Evolutionary conservation across 2,329 filamentous ascomycete genomes (phyloP).

Genomic region (Cladobotryum mycophilum): DNA sequence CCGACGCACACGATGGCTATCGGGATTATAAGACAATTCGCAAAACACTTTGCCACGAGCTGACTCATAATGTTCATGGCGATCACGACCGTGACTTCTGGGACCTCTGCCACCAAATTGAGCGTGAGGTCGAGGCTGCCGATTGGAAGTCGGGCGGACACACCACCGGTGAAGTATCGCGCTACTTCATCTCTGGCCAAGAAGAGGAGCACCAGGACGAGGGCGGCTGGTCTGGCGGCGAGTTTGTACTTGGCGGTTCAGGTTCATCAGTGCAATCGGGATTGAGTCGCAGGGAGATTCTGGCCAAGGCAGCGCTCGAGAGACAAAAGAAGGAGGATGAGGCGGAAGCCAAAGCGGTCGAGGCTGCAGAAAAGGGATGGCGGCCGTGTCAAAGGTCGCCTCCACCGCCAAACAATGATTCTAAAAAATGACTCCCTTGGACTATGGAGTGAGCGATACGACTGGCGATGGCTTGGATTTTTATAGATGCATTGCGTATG

Average conservation of each 20-base stretch:
- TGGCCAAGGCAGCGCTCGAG: slow-evolving; percentile 48
- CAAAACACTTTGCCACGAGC: slow-evolving; percentile 88
- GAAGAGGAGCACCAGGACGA: slow-evolving; percentile 57
- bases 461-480: slow-evolving; percentile 8
- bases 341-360: slow-evolving; percentile 26
- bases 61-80: slow-evolving; percentile 84
- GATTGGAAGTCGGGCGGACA: slow-evolving; percentile 72
- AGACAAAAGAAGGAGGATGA: slow-evolving; percentile 28
- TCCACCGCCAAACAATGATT: slow-evolving; percentile 15
- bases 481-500: neutral
- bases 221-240: slow-evolving; percentile 72
- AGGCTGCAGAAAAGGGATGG: slow-evolving; percentile 24
- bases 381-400: slow-evolving; percentile 22
- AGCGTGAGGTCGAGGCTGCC: slow-evolving; percentile 72
- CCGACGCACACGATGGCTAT: slow-evolving; percentile 90
- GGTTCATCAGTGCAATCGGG: slow-evolving; percentile 31
- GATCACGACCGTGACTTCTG: slow-evolving; percentile 85
- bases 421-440: slow-evolving; percentile 14
- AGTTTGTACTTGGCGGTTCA: slow-evolving; percentile 63
- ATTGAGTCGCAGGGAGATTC: slow-evolving; percentile 65
- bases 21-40: slow-evolving; percentile 87
- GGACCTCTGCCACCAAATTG: slow-evolving; percentile 80
- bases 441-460: neutral
- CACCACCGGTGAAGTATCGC: slow-evolving; percentile 57
- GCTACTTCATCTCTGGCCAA: slow-evolving; percentile 47